phyloP scores from a whole-genome alignment of 2,329 filamentous ascomycete species.

The Trichophyton schoenleinii region DNA sequence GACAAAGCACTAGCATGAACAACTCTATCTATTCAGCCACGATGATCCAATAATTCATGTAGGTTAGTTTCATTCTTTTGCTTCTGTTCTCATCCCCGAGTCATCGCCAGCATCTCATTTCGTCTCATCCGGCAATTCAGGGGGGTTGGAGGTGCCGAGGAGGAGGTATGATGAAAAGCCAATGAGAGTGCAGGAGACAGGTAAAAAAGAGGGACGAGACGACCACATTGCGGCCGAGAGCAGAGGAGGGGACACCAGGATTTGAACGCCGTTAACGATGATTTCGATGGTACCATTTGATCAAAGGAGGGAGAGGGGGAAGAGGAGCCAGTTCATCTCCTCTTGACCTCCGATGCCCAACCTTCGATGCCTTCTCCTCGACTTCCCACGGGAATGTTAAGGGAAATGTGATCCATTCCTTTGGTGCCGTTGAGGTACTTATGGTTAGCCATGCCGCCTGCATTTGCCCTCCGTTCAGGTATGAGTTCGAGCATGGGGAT shows the following conservation, averaged over 20 bases:
- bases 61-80: not conserved
- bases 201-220: not conserved
- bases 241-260: not conserved
- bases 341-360: constrained; percentile 82
- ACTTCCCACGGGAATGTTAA: constrained; percentile 66
- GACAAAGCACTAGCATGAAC: constrained; percentile 1
- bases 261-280: not conserved
- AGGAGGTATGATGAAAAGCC: not conserved
- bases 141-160: not conserved
- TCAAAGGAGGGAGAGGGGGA: too few relatives aligned
- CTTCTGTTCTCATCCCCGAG: not conserved
- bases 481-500: constrained; percentile 81
- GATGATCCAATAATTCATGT: not conserved
- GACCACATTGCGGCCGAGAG: not conserved
- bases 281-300: not conserved
- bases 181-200: not conserved
- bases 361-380: constrained; percentile 87
- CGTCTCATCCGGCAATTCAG: not conserved
- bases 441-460: constrained; percentile 86
- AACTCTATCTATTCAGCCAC: constrained; percentile 9
- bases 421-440: constrained; percentile 70
- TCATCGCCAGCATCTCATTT: not conserved
- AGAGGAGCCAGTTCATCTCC: constrained; percentile 39
- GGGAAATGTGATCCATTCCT: constrained; percentile 70
- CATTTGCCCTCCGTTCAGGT: constrained; percentile 82